Percentiles rank a stretch among this genome's conserved stretches.
Conservation (phyloP, 176 grass and related monocot species). For the Zizania latifolia region DNA sequence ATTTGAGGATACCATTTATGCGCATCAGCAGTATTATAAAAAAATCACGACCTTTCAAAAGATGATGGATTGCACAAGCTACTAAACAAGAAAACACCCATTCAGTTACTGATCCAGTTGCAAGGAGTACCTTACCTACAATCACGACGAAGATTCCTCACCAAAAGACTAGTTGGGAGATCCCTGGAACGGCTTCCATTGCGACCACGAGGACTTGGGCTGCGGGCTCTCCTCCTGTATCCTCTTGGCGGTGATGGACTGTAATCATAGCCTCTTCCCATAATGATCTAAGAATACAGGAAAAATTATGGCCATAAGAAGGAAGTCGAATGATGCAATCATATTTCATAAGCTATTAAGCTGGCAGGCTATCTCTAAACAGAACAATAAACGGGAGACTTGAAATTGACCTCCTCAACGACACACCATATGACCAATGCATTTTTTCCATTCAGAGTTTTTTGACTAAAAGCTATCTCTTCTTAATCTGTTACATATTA, state of each 20-base stretch:
- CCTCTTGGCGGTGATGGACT: conserved; percentile 63
- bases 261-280: conserved; percentile 72
- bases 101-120: no score
- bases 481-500: neutral
- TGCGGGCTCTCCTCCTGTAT: conserved; percentile 58
- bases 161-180: conserved; percentile 81
- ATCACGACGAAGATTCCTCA: conserved; percentile 75
- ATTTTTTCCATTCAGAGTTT: neutral
- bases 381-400: neutral
- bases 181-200: conserved; percentile 51
- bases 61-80: no score
- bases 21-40: no score
- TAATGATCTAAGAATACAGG: neutral
- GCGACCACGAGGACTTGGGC: conserved; percentile 65
- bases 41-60: no score
- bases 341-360: neutral
- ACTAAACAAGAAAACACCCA: no score
- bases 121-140: conserved; percentile 41
- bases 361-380: neutral
- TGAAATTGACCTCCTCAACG: neutral
- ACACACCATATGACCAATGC: neutral
- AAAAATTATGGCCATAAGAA: neutral
- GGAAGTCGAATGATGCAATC: neutral
- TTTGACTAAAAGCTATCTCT: no score
- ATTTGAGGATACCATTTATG: no score